phyloP scores from a whole-genome alignment of 2,329 filamentous ascomycete genomes.

The Cryphonectria japonica region DNA sequence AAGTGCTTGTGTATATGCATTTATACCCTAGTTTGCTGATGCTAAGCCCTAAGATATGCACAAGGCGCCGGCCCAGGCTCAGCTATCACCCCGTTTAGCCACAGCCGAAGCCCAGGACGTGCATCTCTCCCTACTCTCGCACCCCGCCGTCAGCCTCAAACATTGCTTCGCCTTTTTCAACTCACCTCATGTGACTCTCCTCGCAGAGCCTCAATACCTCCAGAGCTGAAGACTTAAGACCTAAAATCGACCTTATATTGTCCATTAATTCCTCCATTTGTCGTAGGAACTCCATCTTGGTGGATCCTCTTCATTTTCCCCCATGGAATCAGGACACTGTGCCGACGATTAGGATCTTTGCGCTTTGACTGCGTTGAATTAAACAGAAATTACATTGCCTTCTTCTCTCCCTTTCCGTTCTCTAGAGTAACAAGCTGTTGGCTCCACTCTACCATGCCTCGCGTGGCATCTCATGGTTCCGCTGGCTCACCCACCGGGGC shows the following conservation, averaged over 20 bases:
- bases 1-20: neutral
- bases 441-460: constrained; percentile 12
- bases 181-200: neutral
- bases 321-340: constrained; percentile 14
- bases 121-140: neutral
- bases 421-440: neutral
- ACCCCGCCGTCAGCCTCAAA: neutral
- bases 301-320: constrained; percentile 1
- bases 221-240: neutral
- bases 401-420: neutral
- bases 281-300: constrained; percentile 1
- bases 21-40: neutral
- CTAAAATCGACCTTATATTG: no score
- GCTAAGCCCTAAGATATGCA: neutral
- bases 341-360: neutral
- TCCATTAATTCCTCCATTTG: constrained; percentile 1
- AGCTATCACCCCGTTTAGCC: constrained; percentile 12
- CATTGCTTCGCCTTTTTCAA: neutral
- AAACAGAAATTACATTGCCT: neutral
- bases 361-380: neutral
- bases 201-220: constrained; percentile 8
- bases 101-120: constrained; percentile 11
- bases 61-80: neutral
- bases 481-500: neutral
- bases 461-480: constrained; percentile 2